A percentile compares a stretch with the other conserved stretches of the same genome.
Evolutionary conservation across 1,284 basidiomycete species (phyloP).

Genomic region (Pyrrhoderma noxium): DNA sequence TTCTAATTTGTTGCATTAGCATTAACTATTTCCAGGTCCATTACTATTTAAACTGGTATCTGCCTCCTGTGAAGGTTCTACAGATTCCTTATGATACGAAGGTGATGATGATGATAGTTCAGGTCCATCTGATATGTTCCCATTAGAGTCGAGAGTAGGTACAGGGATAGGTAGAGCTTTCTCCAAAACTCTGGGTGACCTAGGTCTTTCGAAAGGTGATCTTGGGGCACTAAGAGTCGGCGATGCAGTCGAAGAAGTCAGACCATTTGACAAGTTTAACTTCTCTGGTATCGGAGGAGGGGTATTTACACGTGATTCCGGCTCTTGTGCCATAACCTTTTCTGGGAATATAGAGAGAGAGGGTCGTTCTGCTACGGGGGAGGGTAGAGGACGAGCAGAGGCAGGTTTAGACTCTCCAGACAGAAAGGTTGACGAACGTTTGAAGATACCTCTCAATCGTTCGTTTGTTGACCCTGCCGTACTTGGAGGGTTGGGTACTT

Average conservation of each 20-base stretch:
- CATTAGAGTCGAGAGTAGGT: conserved; percentile 12
- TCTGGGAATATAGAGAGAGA: conserved; percentile 6
- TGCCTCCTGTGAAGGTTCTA: too few relatives aligned
- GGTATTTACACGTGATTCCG: not conserved
- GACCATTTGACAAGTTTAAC: not conserved
- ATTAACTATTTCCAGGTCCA: too few relatives aligned
- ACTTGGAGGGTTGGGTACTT: conserved; percentile 4
- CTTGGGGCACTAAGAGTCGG: conserved; percentile 6
- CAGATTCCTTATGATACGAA: not conserved
- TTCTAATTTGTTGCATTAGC: too few relatives aligned
- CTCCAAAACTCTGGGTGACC: conserved; percentile 12
- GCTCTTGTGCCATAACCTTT: conserved; percentile 6
- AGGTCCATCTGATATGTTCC: conserved; percentile 1
- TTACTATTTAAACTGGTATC: too few relatives aligned
- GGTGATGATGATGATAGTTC: not conserved
- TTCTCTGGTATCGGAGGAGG: conserved; percentile 16
- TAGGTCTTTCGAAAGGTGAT: not conserved
- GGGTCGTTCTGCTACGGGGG: conserved; percentile 5
- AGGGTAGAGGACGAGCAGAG: not conserved
- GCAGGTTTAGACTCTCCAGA: conserved; percentile 2
- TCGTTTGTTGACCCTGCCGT: conserved; percentile 16
- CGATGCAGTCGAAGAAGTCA: conserved; percentile 2
- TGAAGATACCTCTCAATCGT: conserved; percentile 16
- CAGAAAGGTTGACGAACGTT: conserved; percentile 13
- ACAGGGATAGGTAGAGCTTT: conserved; percentile 14